A percentile compares a stretch with the other conserved stretches of the same genome.
Conservation (phyloP, 2,329 filamentous ascomycete species). For the Nemania sp. region DNA sequence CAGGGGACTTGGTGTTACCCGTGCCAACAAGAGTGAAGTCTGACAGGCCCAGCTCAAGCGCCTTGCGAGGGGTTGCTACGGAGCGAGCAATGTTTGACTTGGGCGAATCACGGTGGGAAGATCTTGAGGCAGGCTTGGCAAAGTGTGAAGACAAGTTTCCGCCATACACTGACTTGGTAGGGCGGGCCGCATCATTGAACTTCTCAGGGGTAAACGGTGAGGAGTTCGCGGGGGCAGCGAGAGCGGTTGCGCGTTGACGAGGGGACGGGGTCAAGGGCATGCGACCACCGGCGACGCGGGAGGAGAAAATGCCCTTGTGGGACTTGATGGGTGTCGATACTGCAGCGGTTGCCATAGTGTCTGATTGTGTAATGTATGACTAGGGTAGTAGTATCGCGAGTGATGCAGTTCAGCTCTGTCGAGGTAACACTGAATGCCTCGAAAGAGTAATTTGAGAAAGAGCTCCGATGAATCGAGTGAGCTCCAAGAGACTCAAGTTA, state of each 20-base stretch:
- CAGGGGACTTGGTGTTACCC: constrained; percentile 72
- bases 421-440: constrained; percentile 63
- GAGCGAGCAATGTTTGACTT: constrained; percentile 93
- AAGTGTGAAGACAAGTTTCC: constrained; percentile 85
- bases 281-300: constrained; percentile 92
- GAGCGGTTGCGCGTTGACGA: constrained; percentile 67
- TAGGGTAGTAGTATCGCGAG: constrained; percentile 54
- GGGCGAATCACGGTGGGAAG: constrained; percentile 83
- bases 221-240: constrained; percentile 65
- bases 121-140: constrained; percentile 74
- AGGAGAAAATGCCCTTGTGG: constrained; percentile 91
- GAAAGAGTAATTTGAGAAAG: constrained; percentile 49
- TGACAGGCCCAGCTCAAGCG: constrained; percentile 88
- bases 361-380: constrained; percentile 53
- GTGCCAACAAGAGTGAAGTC: constrained; percentile 93
- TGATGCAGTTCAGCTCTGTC: constrained; percentile 51
- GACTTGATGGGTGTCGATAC: constrained; percentile 95
- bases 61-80: constrained; percentile 81
- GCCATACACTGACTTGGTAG: constrained; percentile 80
- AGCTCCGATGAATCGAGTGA: constrained; percentile 61
- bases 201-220: constrained; percentile 84
- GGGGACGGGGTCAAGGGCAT: constrained; percentile 96
- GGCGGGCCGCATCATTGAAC: constrained; percentile 63
- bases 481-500: constrained; percentile 71
- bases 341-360: constrained; percentile 80